Evolutionary conservation across 805 yeast species (phyloP).

Genomic region (Sugiyamaella boreocaroliniensis): DNA sequence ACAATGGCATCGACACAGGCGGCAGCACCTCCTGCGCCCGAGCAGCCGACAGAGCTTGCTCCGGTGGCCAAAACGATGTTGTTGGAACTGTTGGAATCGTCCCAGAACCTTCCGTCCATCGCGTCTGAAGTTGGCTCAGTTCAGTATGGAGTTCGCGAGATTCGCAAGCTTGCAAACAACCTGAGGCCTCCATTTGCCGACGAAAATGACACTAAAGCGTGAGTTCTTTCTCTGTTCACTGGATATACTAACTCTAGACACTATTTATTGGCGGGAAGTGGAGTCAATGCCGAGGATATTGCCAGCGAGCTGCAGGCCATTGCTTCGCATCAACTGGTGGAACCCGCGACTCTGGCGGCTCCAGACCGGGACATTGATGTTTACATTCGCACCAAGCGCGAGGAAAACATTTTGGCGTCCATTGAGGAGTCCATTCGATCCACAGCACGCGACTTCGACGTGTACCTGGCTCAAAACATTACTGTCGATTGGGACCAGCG

Average conservation of each 20-base stretch:
- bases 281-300: slow-evolving; percentile 78
- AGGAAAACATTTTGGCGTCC: slow-evolving; percentile 72
- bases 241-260: slow-evolving; percentile 36
- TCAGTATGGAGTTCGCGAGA: slow-evolving; percentile 72
- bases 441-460: slow-evolving; percentile 80
- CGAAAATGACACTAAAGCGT: slow-evolving; percentile 36
- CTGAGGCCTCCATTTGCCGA: slow-evolving; percentile 49
- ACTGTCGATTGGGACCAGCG: slow-evolving; percentile 79
- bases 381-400: slow-evolving; percentile 63
- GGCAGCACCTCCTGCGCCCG: background rate
- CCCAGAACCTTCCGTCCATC: slow-evolving; percentile 62
- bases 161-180: slow-evolving; percentile 58
- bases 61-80: slow-evolving; percentile 36
- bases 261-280: slow-evolving; percentile 82
- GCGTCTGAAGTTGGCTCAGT: slow-evolving; percentile 69
- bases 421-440: slow-evolving; percentile 70
- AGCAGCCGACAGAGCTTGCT: background rate
- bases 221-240: slow-evolving; percentile 1
- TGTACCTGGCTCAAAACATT: slow-evolving; percentile 62
- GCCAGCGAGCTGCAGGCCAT: slow-evolving; percentile 45
- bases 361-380: slow-evolving; percentile 35
- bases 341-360: slow-evolving; percentile 19
- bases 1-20: slow-evolving; percentile 1
- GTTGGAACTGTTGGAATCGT: slow-evolving; percentile 70
- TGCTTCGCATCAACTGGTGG: slow-evolving; percentile 29